These are phyloP conservation scores for Globisporangium okanoganense DNA, from an alignment of 352 stramenopile genomes.

Conservation along the genomic window DNA sequence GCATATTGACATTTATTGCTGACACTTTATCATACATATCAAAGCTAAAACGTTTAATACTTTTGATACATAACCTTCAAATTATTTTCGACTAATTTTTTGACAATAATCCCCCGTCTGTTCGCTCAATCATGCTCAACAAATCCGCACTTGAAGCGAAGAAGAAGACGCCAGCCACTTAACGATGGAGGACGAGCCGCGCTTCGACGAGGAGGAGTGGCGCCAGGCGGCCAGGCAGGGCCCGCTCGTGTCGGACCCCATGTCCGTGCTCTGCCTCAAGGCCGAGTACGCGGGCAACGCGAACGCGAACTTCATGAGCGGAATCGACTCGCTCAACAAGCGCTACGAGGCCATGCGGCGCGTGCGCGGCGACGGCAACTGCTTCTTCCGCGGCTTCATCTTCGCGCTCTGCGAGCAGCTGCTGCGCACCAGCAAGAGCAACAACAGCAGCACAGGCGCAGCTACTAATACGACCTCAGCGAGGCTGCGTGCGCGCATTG, in stretches of 20 bases:
- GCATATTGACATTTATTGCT: too few relatives aligned
- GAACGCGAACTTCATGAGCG: constrained; percentile 68
- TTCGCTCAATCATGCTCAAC: neutral
- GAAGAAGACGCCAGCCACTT: neutral
- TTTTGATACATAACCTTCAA: too few relatives aligned
- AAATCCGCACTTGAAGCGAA: constrained; percentile 4
- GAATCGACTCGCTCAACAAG: constrained; percentile 57
- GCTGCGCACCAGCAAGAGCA: constrained; percentile 16
- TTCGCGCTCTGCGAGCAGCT: constrained; percentile 86
- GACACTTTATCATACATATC: too few relatives aligned
- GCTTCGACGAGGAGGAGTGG: constrained; percentile 6
- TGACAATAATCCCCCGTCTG: too few relatives aligned
- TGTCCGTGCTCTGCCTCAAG: constrained; percentile 53
- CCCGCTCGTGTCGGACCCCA: constrained; percentile 53
- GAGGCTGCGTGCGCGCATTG: constrained; percentile 34
- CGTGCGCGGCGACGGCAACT: constrained; percentile 90
- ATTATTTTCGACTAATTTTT: too few relatives aligned
- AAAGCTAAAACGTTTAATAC: too few relatives aligned
- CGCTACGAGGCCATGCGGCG: constrained; percentile 75
- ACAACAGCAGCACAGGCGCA: neutral
- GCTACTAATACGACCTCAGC: constrained; percentile 12
- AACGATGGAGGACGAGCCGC: constrained; percentile 6
- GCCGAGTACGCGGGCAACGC: constrained; percentile 72
- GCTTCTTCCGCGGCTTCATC: constrained; percentile 90
- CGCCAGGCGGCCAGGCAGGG: constrained; percentile 4